phyloP scores from a whole-genome alignment of 2,329 filamentous ascomycete species.

The Aspergillus jensenii region DNA sequence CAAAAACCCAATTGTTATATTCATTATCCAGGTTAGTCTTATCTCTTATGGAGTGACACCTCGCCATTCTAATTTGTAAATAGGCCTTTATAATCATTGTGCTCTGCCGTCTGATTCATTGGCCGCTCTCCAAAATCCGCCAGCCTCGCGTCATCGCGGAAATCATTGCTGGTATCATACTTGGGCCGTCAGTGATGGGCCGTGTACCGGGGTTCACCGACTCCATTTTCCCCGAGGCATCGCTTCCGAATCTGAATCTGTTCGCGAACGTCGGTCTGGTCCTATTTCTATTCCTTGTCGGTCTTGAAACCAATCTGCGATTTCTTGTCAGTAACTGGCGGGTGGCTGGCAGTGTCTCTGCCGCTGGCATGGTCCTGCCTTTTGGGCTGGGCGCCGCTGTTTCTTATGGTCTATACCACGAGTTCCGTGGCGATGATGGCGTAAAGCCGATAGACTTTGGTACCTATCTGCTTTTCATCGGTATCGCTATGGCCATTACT shows the following conservation, averaged over 20 bases:
- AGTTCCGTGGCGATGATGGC: constrained; percentile 62
- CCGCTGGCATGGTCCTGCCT: constrained; percentile 76
- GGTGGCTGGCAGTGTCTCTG: constrained; percentile 72
- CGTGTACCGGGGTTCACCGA: constrained; percentile 75
- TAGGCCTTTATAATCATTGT: constrained; percentile 72
- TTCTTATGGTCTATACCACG: constrained; percentile 74
- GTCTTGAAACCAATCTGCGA: constrained; percentile 79
- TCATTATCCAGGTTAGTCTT: constrained; percentile 68
- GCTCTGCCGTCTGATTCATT: constrained; percentile 72
- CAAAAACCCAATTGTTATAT: constrained; percentile 70
- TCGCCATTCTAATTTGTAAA: background rate
- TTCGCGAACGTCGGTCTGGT: constrained; percentile 82
- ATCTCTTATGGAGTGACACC: background rate
- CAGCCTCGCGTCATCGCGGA: constrained; percentile 83
- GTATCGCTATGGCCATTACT: constrained; percentile 90
- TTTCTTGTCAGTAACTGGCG: constrained; percentile 79
- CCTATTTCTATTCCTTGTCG: constrained; percentile 84
- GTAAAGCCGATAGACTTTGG: constrained; percentile 61
- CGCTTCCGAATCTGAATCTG: constrained; percentile 72
- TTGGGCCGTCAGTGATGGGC: constrained; percentile 86
- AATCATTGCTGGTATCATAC: constrained; percentile 78
- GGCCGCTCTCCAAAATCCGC: constrained; percentile 71
- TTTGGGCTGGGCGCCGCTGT: constrained; percentile 81
- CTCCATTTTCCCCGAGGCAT: constrained; percentile 73
- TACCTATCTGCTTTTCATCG: constrained; percentile 75